These are phyloP conservation scores for Hygrophila difformis DNA, from an alignment of 257 asterid genomes.

Conservation along the genomic window DNA sequence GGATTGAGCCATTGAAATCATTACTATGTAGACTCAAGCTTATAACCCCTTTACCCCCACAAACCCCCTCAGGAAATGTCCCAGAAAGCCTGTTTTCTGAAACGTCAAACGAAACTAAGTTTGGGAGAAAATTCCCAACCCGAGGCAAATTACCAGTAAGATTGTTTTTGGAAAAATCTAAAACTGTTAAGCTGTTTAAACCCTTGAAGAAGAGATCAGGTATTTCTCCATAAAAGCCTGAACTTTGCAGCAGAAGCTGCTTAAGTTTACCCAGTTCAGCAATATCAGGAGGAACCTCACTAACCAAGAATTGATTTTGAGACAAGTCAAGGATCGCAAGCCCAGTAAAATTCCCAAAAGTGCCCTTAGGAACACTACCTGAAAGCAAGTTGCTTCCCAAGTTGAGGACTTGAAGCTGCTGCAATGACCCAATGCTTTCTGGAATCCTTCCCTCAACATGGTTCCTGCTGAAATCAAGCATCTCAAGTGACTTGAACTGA, in stretches of 20 bases:
- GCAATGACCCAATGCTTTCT: conserved; percentile 47
- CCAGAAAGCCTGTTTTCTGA: conserved; percentile 70
- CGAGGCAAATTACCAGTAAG: conserved; percentile 52
- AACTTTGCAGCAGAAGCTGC: conserved; percentile 52
- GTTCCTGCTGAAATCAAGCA: conserved; percentile 64
- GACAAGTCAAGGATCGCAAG: conserved; percentile 73
- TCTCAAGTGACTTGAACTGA: conserved; percentile 38
- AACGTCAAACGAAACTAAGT: conserved; percentile 69
- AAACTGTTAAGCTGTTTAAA: conserved; percentile 35
- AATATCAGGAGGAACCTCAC: conserved; percentile 55
- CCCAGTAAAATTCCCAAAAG: conserved; percentile 60
- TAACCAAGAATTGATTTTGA: conserved; percentile 55
- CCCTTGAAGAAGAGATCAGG: conserved; percentile 39
- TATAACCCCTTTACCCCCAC: conserved; percentile 49
- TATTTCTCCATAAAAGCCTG: conserved; percentile 68
- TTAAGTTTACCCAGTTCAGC: conserved; percentile 45
- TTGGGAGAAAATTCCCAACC: conserved; percentile 38
- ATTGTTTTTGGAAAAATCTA: conserved; percentile 66
- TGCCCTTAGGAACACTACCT: conserved; percentile 47
- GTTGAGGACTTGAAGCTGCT: conserved; percentile 48
- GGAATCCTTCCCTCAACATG: conserved; percentile 76
- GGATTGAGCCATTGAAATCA: conserved; percentile 56
- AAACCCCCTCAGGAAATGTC: conserved; percentile 49
- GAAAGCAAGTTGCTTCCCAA: conserved; percentile 66
- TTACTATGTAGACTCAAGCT: conserved; percentile 52